Percentiles rank a stretch among this genome's conserved stretches.
These are phyloP conservation scores for Suhomyces anneliseae DNA, from an alignment of 1,139 yeast species.

Conservation along the genomic window DNA sequence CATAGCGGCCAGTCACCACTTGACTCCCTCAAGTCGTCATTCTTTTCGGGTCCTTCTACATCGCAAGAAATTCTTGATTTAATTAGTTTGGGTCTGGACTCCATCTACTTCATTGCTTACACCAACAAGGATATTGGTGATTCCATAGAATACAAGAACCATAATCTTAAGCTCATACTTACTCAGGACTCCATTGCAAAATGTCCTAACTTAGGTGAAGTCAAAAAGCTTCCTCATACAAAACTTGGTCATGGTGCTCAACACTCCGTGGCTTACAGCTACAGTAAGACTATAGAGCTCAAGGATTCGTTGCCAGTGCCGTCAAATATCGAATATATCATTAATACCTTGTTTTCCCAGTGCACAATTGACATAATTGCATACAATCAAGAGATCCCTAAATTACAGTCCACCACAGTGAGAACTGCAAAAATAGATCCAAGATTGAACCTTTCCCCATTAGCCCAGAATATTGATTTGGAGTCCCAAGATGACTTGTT, in stretches of 20 bases:
- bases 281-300: slow-evolving; percentile 12
- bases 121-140: slow-evolving; percentile 4
- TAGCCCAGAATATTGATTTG: background rate
- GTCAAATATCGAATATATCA: background rate
- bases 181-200: slow-evolving; percentile 14
- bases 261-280: slow-evolving; percentile 15
- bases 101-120: background rate
- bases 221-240: slow-evolving; percentile 16
- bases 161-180: slow-evolving; percentile 9
- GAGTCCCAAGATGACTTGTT: slow-evolving; percentile 3
- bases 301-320: background rate
- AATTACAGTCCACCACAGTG: background rate
- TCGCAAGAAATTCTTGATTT: slow-evolving; percentile 1
- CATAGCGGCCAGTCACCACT: background rate
- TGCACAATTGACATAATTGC: background rate
- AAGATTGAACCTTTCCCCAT: slow-evolving; percentile 2
- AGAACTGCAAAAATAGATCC: slow-evolving; percentile 4
- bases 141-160: slow-evolving; percentile 7
- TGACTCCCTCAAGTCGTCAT: background rate
- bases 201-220: slow-evolving; percentile 15
- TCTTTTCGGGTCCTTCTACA: background rate
- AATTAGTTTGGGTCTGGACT: background rate
- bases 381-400: background rate
- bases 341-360: background rate
- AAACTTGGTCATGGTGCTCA: slow-evolving; percentile 26